Base-by-base conservation (phyloP, 257 asterid species). In the Prunella vulgaris region DNA sequence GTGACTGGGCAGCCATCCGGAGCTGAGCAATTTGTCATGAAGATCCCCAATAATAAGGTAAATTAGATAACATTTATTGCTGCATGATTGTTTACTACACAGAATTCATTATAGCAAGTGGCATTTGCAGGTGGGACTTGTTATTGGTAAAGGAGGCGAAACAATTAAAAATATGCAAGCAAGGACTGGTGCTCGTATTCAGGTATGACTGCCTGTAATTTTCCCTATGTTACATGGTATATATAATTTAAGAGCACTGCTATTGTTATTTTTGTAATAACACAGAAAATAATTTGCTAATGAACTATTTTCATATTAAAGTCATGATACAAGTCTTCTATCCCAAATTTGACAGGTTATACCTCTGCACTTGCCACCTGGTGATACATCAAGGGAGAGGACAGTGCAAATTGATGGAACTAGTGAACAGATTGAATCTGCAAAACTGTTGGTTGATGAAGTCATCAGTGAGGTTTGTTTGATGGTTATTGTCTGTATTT, bases 141-240 rank as follows among this genome's bases (percentile, higher is more conserved):
- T 93, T 40, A 93, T 93, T 79, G 98, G 98, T 21, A 93, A 93
- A 83, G 97, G 98, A 33, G 98, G 98, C 17, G 98, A 93, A 81
- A 90, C 97, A 74, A 90, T 93, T 66, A 93, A 87, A 71, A 88
- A 61, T 70, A 93, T 93, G 97, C 98, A 93, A 84, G 90, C 92
- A 7, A 80, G 58, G 8, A 70, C 97, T 8, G 98, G 98, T 32
- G 98, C 98, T 54, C 95, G 96, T 10, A 85, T 93, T 72, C 98
- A 90, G 95, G 97, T 88, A 49, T 14, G 49, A 6, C 51, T 33
- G 18, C 62, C 42, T 21, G 9, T 69, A 5, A n/a, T 28, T 27
- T 5, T 54, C 22, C 37, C 51, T 37, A 12, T 32, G 37, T 20
- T 40, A 12, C 59, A 35, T 32, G 3, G 3, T 62, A 48, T 46